Evolutionary conservation across 2,329 filamentous ascomycete species (phyloP).

Genomic region (Lithohypha guttulata): DNA sequence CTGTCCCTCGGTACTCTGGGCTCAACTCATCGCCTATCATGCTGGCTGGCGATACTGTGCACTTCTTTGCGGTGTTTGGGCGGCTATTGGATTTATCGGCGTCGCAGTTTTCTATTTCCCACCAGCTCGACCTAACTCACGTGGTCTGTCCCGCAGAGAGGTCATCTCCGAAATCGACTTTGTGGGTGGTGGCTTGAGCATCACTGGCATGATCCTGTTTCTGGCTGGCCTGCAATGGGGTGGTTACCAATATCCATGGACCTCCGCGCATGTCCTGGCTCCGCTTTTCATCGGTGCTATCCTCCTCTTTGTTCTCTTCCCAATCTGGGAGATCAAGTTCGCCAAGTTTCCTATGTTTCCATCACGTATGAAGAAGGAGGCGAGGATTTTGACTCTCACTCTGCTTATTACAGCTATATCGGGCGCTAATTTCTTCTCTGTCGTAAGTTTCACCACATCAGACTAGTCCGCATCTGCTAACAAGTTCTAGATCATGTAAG

Average conservation of each 20-base stretch:
- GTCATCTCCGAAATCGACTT: slow-evolving; percentile 40
- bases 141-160: slow-evolving; percentile 23
- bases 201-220: slow-evolving; percentile 37
- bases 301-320: slow-evolving; percentile 29
- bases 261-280: slow-evolving; percentile 34
- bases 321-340: slow-evolving; percentile 36
- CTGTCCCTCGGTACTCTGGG: slow-evolving; percentile 50
- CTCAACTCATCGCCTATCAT: slow-evolving; percentile 40
- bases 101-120: slow-evolving; percentile 36
- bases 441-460: too few relatives aligned
- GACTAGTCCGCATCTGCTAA: too few relatives aligned
- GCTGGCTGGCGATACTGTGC: slow-evolving; percentile 15
- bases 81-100: slow-evolving; percentile 31
- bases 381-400: slow-evolving; percentile 41
- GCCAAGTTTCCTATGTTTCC: slow-evolving; percentile 38
- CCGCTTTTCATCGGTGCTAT: slow-evolving; percentile 35
- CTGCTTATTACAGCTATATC: slow-evolving; percentile 51
- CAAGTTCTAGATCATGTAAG: too few relatives aligned
- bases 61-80: slow-evolving; percentile 27
- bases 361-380: slow-evolving; percentile 34
- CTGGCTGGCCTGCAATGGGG: slow-evolving; percentile 41
- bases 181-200: slow-evolving; percentile 39
- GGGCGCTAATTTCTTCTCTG: slow-evolving; percentile 47
- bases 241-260: slow-evolving; percentile 39
- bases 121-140: slow-evolving; percentile 32